A percentile compares a stretch with the other conserved stretches of the same genome.
phyloP scores from a whole-genome alignment of 75 land plant species.

The Sequoiadendron giganteum region DNA sequence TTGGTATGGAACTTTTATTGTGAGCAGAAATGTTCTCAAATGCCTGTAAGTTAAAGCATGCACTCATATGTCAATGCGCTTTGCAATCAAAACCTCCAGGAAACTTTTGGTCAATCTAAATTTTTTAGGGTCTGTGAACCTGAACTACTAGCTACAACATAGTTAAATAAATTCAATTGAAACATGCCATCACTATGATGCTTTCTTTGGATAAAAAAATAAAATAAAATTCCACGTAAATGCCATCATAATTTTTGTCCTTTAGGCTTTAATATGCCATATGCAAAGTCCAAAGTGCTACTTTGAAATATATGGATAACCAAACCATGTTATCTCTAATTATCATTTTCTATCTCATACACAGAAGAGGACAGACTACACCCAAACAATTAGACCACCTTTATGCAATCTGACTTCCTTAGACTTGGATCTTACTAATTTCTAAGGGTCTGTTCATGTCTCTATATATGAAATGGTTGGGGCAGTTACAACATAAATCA shows the following conservation, averaged over 20 bases:
- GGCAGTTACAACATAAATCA: not conserved
- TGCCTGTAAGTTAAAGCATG: not conserved
- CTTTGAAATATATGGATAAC: not conserved
- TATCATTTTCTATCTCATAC: not conserved
- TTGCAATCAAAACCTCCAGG: not conserved
- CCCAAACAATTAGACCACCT: not conserved
- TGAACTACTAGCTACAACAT: not conserved
- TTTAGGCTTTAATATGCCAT: not conserved
- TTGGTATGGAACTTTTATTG: not conserved
- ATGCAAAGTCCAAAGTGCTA: not conserved
- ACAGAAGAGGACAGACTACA: not conserved
- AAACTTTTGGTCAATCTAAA: not conserved
- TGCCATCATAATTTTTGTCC: not conserved
- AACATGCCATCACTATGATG: not conserved
- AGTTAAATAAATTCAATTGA: not conserved
- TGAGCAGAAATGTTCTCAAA: not conserved
- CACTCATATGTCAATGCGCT: not conserved
- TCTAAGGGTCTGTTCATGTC: not conserved
- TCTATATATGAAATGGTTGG: not conserved
- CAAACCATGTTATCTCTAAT: not conserved
- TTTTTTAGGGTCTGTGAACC: not conserved
- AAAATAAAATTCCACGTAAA: not conserved
- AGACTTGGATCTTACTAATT: not conserved
- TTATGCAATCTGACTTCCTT: not conserved
- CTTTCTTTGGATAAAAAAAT: too few relatives aligned